Base-by-base conservation (phyloP, 495 filamentous ascomycete genomes). In the Tuber brumale region DNA sequence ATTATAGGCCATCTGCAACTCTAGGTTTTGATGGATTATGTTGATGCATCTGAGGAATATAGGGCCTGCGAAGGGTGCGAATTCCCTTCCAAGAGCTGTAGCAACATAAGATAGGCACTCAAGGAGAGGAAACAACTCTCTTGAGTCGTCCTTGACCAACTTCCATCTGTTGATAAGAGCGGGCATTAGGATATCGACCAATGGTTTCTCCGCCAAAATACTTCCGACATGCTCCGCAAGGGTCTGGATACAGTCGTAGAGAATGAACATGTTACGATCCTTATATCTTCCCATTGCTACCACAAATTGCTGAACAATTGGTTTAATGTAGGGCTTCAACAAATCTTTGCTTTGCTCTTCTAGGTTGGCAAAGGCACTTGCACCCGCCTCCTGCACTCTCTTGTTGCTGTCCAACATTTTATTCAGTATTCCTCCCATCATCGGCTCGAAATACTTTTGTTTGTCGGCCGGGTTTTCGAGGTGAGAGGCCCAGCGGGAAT, bases 181-280 rank as follows among this genome's bases (percentile, higher is more conserved):
- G 45, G 96, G 94, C 95, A 99, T 99, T 75, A 99, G 87, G 75
- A 94, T 88, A 75, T 92, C 88, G 61, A 94, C 90, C 8, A 97
- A 87, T 73, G 94, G 89, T 6, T 93, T 92, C 79, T 90, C 87
- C 16, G 93, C 90, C 69, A 99, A 86, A 69, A 91, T 89, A 27
- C 89, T 89, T 71, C 93, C 92, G 70, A 98, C 92, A 83, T 94
- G 91, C 82, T 99, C 96, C 21, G 95, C 95, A 57, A 99, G 86
- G 0, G 96, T 98, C 85, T 99, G 95, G 70, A 99, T 92, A 85
- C 95, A 99, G 85, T 98, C 96, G 85, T 99, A 99, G 48, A 99
- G 90, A 75, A 98, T 94, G 86, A 95, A 97, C 90, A 97, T 97
- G 86, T 99, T 99, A 72, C 93, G 90, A 83, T 98, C 95, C 87